Conservation (phyloP, 371 early-diverging fungal species). For the Dipsacomyces acuminosporus region DNA sequence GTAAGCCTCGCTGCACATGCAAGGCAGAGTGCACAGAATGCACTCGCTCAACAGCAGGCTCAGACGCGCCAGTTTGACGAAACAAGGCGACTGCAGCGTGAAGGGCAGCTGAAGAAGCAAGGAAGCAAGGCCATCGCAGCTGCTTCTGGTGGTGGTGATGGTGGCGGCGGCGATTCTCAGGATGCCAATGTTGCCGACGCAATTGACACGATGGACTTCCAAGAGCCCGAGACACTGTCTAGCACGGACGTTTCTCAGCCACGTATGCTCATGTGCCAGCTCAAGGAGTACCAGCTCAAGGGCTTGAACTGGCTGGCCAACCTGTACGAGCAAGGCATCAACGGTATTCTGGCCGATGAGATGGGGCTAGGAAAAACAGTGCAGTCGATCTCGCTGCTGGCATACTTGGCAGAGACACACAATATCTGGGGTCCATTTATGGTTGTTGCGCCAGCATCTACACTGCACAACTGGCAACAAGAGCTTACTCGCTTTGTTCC, state of each 20-base stretch:
- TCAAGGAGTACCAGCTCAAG: conserved; percentile 95
- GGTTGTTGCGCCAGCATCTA: conserved; percentile 93
- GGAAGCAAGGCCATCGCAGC: conserved; percentile 1
- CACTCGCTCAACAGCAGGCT: conserved; percentile 68
- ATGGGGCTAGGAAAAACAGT: conserved; percentile 97
- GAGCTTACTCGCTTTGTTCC: conserved; percentile 92
- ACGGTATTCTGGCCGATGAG: conserved; percentile 96
- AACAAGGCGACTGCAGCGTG: conserved; percentile 49
- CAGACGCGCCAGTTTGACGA: conserved; percentile 69
- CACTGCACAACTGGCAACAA: conserved; percentile 97
- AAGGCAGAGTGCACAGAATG: conserved; percentile 69
- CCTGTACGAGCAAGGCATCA: conserved; percentile 95
- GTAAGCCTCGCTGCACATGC: conserved; percentile 66
- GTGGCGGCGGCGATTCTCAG: conserved; percentile 46
- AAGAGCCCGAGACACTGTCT: conserved; percentile 74
- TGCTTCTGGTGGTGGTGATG: too few relatives aligned
- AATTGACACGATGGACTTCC: conserved; percentile 80
- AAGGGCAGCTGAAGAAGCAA: conserved; percentile 12
- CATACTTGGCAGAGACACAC: conserved; percentile 80
- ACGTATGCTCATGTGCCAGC: conserved; percentile 78
- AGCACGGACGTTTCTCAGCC: conserved; percentile 75
- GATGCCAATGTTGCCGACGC: conserved; percentile 54
- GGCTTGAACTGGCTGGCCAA: conserved; percentile 99
- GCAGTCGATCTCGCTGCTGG: conserved; percentile 91
- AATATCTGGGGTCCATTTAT: conserved; percentile 96